Base-by-base conservation (phyloP, 2,329 filamentous ascomycete genomes). In the Aspergillus sp. region DNA sequence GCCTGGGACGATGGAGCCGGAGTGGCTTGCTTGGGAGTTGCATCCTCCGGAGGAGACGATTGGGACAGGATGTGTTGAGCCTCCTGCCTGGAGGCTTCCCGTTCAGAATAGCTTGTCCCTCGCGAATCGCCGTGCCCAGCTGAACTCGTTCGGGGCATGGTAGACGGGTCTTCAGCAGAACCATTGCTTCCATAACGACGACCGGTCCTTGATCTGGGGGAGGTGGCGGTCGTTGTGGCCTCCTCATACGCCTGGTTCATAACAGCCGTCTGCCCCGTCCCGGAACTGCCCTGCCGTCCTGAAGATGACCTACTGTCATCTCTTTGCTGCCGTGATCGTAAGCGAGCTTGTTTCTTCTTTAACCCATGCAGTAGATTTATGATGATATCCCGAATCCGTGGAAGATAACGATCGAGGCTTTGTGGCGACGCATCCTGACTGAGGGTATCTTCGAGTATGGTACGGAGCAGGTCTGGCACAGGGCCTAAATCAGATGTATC, bases 341-440 rank as follows among this genome's bases (percentile, higher is more conserved):
- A 71, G 60, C 90, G 88, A 63, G 95, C 90, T 65, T 98, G 93
- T 68, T 98, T 98, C 69, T 91, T 85, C 74, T 98, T 98, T 54
- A 98, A 73, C 2, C 93, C 93, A 66, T 98, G 93, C 7, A 98
- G 79, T 25, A 98, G 77, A 65, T 95, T 96, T 69, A 98, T 97
- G 64, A 98, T 98, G 61, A 98, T 98, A 68, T 98, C 93, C 60
- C 93, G 84, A 67, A 98, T 98, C 50, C 87, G 83, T 1, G 93
- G 93, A 27, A 98, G 75, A 67, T 95, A 98, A 65, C 86, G 87
- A 67, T 98, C 93, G 51, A 98, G 77, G 67, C 90, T 96, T 64
- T 94, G 85, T 44, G 90, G 84, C 58, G 88, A 96, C 4, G 93
- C 93, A 71, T 97, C 90, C 64, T 98, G 93, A 68, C 91, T 97